Conservation (phyloP, 2,329 filamentous ascomycete genomes). For the Ophiostoma sp. region DNA sequence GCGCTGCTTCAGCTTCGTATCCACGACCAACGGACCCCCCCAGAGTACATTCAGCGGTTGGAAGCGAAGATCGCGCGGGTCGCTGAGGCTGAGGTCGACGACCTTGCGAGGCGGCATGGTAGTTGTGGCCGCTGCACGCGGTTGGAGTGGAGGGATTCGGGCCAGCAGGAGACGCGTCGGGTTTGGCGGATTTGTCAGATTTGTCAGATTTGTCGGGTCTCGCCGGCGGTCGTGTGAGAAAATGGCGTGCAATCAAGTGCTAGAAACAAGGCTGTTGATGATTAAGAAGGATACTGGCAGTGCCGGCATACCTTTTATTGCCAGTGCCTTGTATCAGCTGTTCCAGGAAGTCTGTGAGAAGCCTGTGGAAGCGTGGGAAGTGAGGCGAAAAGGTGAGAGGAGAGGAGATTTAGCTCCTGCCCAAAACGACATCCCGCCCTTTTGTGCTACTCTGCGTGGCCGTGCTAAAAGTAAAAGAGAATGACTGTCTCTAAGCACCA, state of each 20-base stretch:
- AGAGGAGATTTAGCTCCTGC: neutral
- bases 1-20: conserved; percentile 17
- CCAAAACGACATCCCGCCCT: neutral
- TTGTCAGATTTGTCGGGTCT: neutral
- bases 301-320: neutral
- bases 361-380: neutral
- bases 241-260: neutral
- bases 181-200: neutral
- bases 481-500: neutral
- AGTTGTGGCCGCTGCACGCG: neutral
- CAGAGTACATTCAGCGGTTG: conserved; percentile 24
- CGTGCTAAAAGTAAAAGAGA: neutral
- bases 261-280: neutral
- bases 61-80: conserved; percentile 22
- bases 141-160: neutral
- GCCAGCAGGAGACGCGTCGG: neutral
- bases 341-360: neutral
- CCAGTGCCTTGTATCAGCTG: neutral
- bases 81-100: conserved; percentile 15
- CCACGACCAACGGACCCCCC: conserved; percentile 24
- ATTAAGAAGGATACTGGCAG: neutral
- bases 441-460: neutral
- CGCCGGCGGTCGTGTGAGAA: neutral
- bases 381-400: neutral
- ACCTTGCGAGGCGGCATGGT: conserved; percentile 19